A percentile compares a stretch with the other conserved stretches of the same genome.
Evolutionary conservation across 495 filamentous ascomycete species (phyloP).

Genomic region (Xylaria castorea): DNA sequence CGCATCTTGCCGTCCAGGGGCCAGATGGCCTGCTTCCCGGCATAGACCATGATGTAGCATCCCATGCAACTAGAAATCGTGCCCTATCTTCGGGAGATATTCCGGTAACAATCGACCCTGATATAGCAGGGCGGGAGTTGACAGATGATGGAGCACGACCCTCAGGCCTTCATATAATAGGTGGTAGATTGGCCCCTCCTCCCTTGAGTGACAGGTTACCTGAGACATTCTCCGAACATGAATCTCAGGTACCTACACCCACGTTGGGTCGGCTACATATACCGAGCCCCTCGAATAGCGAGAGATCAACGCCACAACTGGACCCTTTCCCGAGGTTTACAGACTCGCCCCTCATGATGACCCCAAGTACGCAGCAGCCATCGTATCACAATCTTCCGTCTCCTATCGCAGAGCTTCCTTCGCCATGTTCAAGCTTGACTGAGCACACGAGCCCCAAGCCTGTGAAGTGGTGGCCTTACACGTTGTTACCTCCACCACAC

Average conservation of each 20-base stretch:
- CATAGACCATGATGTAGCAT: constrained; percentile 2
- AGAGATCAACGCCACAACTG: constrained; percentile 51
- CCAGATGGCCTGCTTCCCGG: not conserved
- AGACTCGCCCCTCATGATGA: constrained; percentile 51
- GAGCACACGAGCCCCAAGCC: constrained; percentile 58
- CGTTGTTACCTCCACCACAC: constrained; percentile 70
- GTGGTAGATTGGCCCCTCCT: constrained; percentile 44
- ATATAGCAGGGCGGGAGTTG: constrained; percentile 28
- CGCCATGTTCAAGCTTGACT: constrained; percentile 42
- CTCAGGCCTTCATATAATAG: constrained; percentile 37
- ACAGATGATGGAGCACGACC: constrained; percentile 27
- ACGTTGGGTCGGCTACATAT: constrained; percentile 41
- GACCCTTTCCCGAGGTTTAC: constrained; percentile 51
- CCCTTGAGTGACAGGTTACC: constrained; percentile 26
- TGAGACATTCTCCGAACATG: constrained; percentile 27
- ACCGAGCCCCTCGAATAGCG: constrained; percentile 57
- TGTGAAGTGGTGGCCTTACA: constrained; percentile 77
- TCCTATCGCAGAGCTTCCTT: constrained; percentile 32
- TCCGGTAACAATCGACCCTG: constrained; percentile 32
- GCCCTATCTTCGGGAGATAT: constrained; percentile 37
- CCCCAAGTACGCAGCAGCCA: constrained; percentile 52
- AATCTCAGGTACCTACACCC: constrained; percentile 24
- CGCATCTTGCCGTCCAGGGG: constrained; percentile 15
- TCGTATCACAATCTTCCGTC: constrained; percentile 45
- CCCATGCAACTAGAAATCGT: constrained; percentile 32